A percentile compares a stretch with the other conserved stretches of the same genome.
Conservation (phyloP, 208 protist genomes). For the Trypanosoma rangeli region DNA sequence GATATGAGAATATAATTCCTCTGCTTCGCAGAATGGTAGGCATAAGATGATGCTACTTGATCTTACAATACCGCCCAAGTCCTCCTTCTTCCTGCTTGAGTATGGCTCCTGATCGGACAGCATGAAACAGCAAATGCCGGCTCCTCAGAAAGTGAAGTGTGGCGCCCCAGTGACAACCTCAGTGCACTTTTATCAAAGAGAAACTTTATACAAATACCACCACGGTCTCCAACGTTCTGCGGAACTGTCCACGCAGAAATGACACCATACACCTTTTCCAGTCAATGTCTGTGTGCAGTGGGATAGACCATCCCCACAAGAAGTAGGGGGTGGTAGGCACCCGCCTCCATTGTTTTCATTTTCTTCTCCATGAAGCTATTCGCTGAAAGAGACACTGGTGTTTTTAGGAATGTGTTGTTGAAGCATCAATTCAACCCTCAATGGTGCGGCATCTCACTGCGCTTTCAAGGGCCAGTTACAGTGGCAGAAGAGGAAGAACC, state of each 20-base stretch:
- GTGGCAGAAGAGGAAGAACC: too few relatives aligned
- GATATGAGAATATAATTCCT: too few relatives aligned
- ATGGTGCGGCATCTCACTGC: too few relatives aligned
- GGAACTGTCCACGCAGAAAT: background rate
- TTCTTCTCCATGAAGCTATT: too few relatives aligned
- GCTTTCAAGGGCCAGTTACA: too few relatives aligned
- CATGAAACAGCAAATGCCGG: background rate
- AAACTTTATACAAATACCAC: background rate
- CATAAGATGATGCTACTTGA: background rate
- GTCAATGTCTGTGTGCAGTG: background rate
- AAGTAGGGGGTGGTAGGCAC: background rate
- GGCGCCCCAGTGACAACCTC: background rate
- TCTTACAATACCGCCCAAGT: background rate
- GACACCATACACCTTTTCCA: background rate
- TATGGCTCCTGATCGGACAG: background rate
- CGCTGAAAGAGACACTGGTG: too few relatives aligned
- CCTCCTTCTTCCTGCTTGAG: background rate
- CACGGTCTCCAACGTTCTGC: too few relatives aligned
- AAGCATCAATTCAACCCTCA: too few relatives aligned
- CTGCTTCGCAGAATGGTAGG: background rate
- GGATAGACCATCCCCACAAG: background rate
- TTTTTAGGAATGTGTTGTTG: too few relatives aligned
- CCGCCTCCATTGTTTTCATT: background rate
- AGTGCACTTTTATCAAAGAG: background rate
- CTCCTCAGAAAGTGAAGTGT: background rate